A percentile compares a stretch with the other conserved stretches of the same genome.
phyloP scores from a whole-genome alignment of 192 early-diverging fungal genomes.

The Funneliformis mosseae region DNA sequence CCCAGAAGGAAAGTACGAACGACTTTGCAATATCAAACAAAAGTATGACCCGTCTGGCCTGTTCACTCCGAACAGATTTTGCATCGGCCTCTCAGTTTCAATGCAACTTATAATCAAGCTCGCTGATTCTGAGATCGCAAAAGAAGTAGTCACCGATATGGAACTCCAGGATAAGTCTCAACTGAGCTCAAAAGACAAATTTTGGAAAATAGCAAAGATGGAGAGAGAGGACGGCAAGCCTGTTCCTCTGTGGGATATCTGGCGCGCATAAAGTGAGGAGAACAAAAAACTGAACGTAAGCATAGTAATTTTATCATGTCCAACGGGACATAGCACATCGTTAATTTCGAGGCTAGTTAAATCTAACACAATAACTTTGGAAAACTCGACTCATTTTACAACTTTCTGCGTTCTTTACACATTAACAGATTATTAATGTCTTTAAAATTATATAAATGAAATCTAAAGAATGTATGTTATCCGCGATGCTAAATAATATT shows the following conservation, averaged over 20 bases:
- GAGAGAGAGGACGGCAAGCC: not conserved
- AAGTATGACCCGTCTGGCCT: constrained; percentile 19
- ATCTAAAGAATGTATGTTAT: not conserved
- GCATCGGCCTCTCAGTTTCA: constrained; percentile 15
- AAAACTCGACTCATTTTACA: constrained; percentile 26
- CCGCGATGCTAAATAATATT: too few relatives aligned
- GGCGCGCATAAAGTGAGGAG: constrained; percentile 8
- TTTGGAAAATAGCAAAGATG: constrained; percentile 12
- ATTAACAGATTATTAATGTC: too few relatives aligned
- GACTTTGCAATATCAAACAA: constrained; percentile 28
- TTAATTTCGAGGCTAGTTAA: constrained; percentile 21
- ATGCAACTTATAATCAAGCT: not conserved
- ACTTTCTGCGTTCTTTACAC: too few relatives aligned
- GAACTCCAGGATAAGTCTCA: not conserved
- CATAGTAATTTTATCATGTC: not conserved
- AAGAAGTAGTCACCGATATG: not conserved
- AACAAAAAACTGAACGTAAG: not conserved
- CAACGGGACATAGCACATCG: not conserved
- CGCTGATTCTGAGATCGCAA: constrained; percentile 4
- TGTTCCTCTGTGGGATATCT: constrained; percentile 30
- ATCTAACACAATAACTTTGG: constrained; percentile 14
- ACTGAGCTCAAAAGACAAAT: constrained; percentile 10
- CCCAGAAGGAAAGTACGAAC: constrained; percentile 29
- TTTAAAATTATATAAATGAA: too few relatives aligned
- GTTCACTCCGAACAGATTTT: constrained; percentile 36